Percentiles rank a stretch among this genome's conserved stretches.
Evolutionary conservation across 495 filamentous ascomycete species (phyloP).

Genomic region (Annulohypoxylon bovei): DNA sequence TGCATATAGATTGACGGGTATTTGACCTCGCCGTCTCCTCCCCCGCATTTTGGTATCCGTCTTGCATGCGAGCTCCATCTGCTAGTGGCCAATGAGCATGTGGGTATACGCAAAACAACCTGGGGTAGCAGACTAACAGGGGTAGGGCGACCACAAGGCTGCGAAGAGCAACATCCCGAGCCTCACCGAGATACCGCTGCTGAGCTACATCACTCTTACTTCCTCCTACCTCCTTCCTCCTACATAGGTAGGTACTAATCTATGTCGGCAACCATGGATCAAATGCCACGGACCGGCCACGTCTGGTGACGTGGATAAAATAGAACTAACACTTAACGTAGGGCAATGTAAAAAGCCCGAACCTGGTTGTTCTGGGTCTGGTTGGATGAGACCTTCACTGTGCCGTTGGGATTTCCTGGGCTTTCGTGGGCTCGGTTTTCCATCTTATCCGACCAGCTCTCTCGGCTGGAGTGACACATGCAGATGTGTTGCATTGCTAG

Average conservation of each 20-base stretch:
- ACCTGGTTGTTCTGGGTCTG: slow-evolving; percentile 19
- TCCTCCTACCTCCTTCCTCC: neutral
- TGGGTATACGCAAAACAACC: slow-evolving; percentile 14
- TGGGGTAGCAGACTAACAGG: slow-evolving; percentile 23
- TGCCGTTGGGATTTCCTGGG: neutral
- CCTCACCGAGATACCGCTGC: slow-evolving; percentile 44
- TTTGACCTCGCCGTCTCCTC: slow-evolving; percentile 37
- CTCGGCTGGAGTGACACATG: slow-evolving; percentile 22
- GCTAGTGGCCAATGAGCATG: slow-evolving; percentile 43
- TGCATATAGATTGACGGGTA: slow-evolving; percentile 38
- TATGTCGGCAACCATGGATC: neutral
- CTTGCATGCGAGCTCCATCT: slow-evolving; percentile 38
- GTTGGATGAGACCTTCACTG: slow-evolving; percentile 25
- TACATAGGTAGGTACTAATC: slow-evolving; percentile 1
- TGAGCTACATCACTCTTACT: slow-evolving; percentile 23
- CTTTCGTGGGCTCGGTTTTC: slow-evolving; percentile 3
- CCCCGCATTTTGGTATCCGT: slow-evolving; percentile 37
- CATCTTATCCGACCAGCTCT: slow-evolving; percentile 17
- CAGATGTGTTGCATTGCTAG: slow-evolving; percentile 42
- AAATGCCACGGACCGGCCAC: neutral
- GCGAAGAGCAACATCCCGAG: slow-evolving; percentile 42
- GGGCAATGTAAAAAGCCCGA: slow-evolving; percentile 11
- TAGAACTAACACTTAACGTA: slow-evolving; percentile 9
- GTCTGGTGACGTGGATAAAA: slow-evolving; percentile 24
- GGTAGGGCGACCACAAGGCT: slow-evolving; percentile 37